Percentiles rank a stretch among this genome's conserved stretches.
Evolutionary conservation across 192 early-diverging fungal genomes (phyloP).

Genomic region (Diversispora eburnea): DNA sequence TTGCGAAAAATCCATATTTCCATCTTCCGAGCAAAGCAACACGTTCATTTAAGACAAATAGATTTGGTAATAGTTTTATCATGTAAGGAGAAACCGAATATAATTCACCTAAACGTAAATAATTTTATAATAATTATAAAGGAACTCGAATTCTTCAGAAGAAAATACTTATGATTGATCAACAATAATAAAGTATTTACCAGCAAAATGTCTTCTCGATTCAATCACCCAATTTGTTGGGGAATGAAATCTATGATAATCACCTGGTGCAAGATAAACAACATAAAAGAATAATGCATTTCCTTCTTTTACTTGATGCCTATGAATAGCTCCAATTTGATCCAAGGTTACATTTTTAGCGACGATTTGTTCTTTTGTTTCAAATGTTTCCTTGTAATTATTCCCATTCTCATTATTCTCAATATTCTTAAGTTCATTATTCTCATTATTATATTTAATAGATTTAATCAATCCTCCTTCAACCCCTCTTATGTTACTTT

Average conservation of each 20-base stretch:
- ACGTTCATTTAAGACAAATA: constrained; percentile 97
- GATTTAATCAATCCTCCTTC: constrained; percentile 37
- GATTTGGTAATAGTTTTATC: constrained; percentile 73
- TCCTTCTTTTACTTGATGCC: constrained; percentile 42
- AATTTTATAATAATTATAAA: neutral
- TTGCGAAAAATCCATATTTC: constrained; percentile 92
- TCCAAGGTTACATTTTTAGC: constrained; percentile 10
- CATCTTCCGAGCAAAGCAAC: constrained; percentile 90
- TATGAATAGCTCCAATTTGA: constrained; percentile 24
- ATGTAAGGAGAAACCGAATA: constrained; percentile 94
- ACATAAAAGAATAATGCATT: constrained; percentile 86
- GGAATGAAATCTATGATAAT: constrained; percentile 99
- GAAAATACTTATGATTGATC: too few species aligned
- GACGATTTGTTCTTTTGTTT: constrained; percentile 21
- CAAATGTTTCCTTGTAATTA: neutral
- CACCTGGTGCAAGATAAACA: constrained; percentile 95
- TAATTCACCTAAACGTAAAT: constrained; percentile 69
- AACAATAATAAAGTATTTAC: constrained; percentile 39
- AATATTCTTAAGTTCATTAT: too few species aligned
- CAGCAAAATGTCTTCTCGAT: constrained; percentile 84
- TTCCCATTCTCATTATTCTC: too few species aligned
- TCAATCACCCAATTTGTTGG: constrained; percentile 93
- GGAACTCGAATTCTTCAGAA: too few species aligned
- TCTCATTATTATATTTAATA: constrained; percentile 21
- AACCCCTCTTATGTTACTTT: constrained; percentile 33